phyloP scores from a whole-genome alignment of 805 yeast genomes.

The Monosporozyma yasuniensis region DNA sequence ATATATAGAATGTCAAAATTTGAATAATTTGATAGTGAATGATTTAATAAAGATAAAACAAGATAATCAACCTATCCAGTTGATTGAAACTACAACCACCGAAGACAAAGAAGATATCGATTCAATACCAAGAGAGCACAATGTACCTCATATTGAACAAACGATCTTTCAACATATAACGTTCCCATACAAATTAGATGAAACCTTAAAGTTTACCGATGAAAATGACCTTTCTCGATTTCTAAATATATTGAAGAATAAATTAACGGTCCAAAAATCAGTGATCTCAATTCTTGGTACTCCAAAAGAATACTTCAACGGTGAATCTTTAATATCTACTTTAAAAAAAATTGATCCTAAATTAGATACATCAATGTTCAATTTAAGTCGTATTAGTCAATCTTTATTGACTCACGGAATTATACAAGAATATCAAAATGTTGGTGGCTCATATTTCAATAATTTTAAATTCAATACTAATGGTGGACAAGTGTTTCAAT shows the following conservation, averaged over 20 bases:
- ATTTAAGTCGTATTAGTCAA: constrained; percentile 31
- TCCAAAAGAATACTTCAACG: constrained; percentile 20
- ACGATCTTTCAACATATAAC: not conserved
- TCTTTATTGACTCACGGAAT: constrained; percentile 17
- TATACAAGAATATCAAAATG: constrained; percentile 11
- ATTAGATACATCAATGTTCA: constrained; percentile 24
- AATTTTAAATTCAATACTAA: not conserved
- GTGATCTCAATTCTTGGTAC: constrained; percentile 22
- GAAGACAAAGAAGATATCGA: not conserved
- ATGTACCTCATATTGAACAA: not conserved
- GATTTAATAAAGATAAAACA: not conserved
- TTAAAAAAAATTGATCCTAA: constrained; percentile 14
- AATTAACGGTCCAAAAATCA: constrained; percentile 18
- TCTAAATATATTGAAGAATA: constrained; percentile 8
- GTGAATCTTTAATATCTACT: constrained; percentile 20
- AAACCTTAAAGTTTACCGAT: constrained; percentile 9
- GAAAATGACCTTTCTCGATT: constrained; percentile 13
- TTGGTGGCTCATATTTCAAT: not conserved
- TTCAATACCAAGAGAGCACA: not conserved
- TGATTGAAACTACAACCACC: not conserved
- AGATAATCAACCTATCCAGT: not conserved
- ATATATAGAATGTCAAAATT: constrained; percentile 4
- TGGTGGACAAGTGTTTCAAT: not conserved
- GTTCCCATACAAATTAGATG: constrained; percentile 13
- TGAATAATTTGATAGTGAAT: not conserved